A percentile compares a stretch with the other conserved stretches of the same genome.
Conservation (phyloP, 106 monocot genomes). For the Dioscorea alata region DNA sequence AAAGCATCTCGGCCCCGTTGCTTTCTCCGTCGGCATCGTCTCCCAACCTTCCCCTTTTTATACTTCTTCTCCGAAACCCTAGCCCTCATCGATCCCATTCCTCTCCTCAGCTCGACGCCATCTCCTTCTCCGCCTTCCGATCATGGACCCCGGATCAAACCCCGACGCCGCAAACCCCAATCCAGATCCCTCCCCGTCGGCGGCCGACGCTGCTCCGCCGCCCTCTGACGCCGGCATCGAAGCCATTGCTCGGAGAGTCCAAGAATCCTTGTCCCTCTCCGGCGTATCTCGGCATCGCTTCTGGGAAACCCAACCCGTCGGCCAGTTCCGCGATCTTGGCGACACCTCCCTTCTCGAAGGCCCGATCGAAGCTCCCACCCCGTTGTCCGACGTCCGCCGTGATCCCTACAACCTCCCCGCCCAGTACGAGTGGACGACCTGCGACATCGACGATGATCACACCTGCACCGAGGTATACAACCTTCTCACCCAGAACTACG, state of each 20-base stretch:
- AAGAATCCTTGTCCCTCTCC: constrained; percentile 46
- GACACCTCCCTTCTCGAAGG: constrained; percentile 52
- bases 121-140: no score
- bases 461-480: constrained; percentile 60
- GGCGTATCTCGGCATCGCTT: constrained; percentile 43
- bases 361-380: constrained; percentile 57
- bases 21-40: no score
- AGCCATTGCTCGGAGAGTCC: constrained; percentile 38
- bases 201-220: no score
- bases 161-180: no score
- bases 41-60: no score
- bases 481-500: constrained; percentile 77
- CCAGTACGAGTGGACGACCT: constrained; percentile 71
- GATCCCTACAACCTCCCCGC: constrained; percentile 79
- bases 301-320: constrained; percentile 92
- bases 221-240: constrained; percentile 24
- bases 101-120: no score
- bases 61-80: no score
- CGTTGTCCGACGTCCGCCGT: constrained; percentile 48
- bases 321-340: constrained; percentile 70
- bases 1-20: no score
- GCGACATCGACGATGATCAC: constrained; percentile 55
- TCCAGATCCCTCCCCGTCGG: no score
- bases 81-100: no score
- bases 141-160: no score